A percentile compares a stretch with the other conserved stretches of the same genome.
Evolutionary conservation across 106 monocot genomes (phyloP).

Genomic region (Acorus gramineus): DNA sequence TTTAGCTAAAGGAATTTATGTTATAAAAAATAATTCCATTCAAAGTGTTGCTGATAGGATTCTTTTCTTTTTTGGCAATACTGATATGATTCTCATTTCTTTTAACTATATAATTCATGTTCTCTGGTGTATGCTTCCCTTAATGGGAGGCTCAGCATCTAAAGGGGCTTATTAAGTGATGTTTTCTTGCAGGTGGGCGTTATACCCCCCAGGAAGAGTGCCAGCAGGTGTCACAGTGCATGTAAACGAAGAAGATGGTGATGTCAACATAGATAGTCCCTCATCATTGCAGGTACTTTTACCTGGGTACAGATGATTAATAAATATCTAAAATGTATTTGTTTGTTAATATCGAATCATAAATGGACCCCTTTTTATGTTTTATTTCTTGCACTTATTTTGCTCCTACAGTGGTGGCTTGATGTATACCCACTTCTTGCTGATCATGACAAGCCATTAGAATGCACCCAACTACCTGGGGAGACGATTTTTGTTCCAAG

Average conservation of each 20-base stretch:
- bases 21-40: no score
- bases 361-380: neutral
- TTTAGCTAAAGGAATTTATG: no score
- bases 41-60: no score
- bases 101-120: no score
- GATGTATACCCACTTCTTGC: constrained; percentile 91
- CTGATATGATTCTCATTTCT: no score
- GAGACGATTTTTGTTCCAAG: constrained; percentile 98
- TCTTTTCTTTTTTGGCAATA: no score
- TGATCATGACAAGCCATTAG: constrained; percentile 83
- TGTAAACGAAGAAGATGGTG: constrained; percentile 98
- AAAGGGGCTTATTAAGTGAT: neutral
- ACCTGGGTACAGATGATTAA: neutral
- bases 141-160: no score
- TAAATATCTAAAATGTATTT: neutral
- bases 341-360: neutral
- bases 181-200: constrained; percentile 68
- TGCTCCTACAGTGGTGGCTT: constrained; percentile 80
- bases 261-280: constrained; percentile 79
- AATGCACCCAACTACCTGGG: constrained; percentile 87
- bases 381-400: constrained; percentile 6
- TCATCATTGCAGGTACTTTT: constrained; percentile 83
- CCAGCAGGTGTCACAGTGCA: constrained; percentile 93
- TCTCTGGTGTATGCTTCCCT: no score
- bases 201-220: constrained; percentile 95